Percentiles rank a stretch among this genome's conserved stretches.
These are phyloP conservation scores for Setaria viridis DNA, from an alignment of 202 grass and related monocot species.

Conservation along the genomic window DNA sequence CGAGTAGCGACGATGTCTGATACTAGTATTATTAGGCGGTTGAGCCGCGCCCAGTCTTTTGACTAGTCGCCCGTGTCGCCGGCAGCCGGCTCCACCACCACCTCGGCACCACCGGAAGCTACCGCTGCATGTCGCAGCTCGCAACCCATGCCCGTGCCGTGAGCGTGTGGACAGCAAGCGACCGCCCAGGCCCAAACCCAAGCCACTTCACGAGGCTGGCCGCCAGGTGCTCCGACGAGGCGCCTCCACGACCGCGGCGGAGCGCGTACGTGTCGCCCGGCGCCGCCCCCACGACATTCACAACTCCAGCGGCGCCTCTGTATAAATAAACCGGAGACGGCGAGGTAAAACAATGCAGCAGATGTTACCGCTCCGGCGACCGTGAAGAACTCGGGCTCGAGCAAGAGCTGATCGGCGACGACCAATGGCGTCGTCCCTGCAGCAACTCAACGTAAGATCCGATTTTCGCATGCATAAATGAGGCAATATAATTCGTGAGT, in stretches of 20 bases:
- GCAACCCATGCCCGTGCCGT: background rate
- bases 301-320: background rate
- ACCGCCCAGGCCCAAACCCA: background rate
- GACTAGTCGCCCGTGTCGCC: no score
- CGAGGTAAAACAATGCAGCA: background rate
- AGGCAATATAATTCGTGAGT: background rate
- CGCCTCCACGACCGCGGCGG: background rate
- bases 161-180: background rate
- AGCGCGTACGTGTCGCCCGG: background rate
- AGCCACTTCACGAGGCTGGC: background rate
- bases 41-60: no score
- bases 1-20: no score
- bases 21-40: no score
- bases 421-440: slow-evolving; percentile 20
- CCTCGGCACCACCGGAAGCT: no score
- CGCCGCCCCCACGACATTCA: background rate
- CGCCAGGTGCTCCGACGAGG: slow-evolving; percentile 35
- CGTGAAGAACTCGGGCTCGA: background rate
- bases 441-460: background rate
- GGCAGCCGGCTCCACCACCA: no score
- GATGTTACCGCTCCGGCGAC: background rate
- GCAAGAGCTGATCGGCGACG: background rate
- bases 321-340: slow-evolving; percentile 18
- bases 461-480: background rate
- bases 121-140: no score